phyloP scores from a whole-genome alignment of 2,329 filamentous ascomycete genomes.

The Aureobasidium uvarum region DNA sequence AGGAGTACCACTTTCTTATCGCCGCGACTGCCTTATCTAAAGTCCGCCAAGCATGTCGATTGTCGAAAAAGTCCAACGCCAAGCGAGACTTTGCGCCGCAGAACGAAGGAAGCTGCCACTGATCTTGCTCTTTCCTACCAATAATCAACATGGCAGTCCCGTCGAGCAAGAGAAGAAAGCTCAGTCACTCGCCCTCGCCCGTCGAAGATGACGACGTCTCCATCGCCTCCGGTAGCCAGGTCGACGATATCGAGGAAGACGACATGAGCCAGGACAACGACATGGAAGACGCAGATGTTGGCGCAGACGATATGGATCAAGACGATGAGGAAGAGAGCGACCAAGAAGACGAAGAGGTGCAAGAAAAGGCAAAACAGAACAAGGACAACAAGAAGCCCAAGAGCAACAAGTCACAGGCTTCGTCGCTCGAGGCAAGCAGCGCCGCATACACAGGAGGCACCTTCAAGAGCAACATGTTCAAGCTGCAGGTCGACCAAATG shows the following conservation, averaged over 20 bases:
- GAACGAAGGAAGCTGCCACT: conserved; percentile 1
- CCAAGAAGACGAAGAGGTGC: conserved; percentile 14
- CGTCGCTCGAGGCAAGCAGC: conserved; percentile 30
- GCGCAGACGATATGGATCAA: conserved; percentile 25
- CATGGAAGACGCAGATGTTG: conserved; percentile 28
- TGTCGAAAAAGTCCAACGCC: conserved; percentile 15
- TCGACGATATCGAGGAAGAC: conserved; percentile 25
- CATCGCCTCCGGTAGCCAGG: conserved; percentile 35
- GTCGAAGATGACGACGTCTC: conserved; percentile 35
- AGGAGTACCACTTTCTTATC: neutral
- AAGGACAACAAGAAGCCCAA: conserved; percentile 25
- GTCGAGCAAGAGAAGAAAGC: conserved; percentile 38
- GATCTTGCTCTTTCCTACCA: neutral
- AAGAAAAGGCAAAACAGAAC: conserved; percentile 1
- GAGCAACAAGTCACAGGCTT: conserved; percentile 25
- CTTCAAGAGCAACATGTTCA: conserved; percentile 67
- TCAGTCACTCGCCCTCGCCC: conserved; percentile 37
- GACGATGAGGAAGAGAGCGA: conserved; percentile 12
- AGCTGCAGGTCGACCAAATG: conserved; percentile 65
- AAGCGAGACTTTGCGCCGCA: neutral
- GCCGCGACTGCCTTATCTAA: conserved; percentile 3
- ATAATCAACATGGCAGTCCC: conserved; percentile 33
- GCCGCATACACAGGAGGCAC: conserved; percentile 52
- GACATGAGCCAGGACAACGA: conserved; percentile 27
- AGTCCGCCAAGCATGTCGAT: neutral